A percentile compares a stretch with the other conserved stretches of the same genome.
phyloP scores from a whole-genome alignment of 1,139 yeast genomes.

The Suhomyces panamericanus region DNA sequence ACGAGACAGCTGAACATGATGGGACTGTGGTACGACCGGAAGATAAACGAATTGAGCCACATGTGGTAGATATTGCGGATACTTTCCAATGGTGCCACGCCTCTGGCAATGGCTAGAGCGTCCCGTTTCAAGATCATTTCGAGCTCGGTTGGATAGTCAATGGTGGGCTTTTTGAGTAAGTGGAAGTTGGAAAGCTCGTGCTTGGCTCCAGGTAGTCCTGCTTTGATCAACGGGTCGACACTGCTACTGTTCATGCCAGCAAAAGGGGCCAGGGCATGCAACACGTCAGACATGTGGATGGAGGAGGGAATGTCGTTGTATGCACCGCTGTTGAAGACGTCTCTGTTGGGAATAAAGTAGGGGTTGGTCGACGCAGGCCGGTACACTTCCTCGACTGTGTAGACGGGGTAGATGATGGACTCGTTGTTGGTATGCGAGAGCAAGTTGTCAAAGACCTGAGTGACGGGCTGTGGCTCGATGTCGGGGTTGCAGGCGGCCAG shows the following conservation, averaged over 20 bases:
- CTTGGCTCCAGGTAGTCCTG: conserved; percentile 13
- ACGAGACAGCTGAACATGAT: conserved; percentile 42
- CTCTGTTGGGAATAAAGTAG: conserved; percentile 10
- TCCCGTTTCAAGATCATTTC: not conserved
- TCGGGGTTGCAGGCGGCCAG: not conserved
- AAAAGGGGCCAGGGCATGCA: not conserved
- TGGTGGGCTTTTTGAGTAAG: conserved; percentile 7
- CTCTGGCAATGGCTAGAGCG: conserved; percentile 25
- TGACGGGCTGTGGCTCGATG: conserved; percentile 17
- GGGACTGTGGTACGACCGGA: conserved; percentile 23
- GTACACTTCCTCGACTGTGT: conserved; percentile 24
- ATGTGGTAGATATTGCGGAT: conserved; percentile 34
- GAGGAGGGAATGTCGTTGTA: conserved; percentile 1
- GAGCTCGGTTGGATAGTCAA: conserved; percentile 19
- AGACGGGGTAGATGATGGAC: conserved; percentile 43
- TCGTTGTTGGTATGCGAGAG: conserved; percentile 18
- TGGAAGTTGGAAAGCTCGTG: conserved; percentile 1
- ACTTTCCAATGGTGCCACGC: conserved; percentile 30
- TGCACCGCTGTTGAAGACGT: conserved; percentile 11
- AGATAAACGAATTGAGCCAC: conserved; percentile 40
- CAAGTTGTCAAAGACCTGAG: conserved; percentile 32
- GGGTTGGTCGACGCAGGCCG: conserved; percentile 7
- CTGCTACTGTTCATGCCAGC: too few relatives aligned
- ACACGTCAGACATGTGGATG: not conserved
- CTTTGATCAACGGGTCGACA: not conserved